Evolutionary conservation across 441 rosid genomes (phyloP), one percentile per base, ranked within the genome.

Genomic region (Syzygium syzygioides): DNA sequence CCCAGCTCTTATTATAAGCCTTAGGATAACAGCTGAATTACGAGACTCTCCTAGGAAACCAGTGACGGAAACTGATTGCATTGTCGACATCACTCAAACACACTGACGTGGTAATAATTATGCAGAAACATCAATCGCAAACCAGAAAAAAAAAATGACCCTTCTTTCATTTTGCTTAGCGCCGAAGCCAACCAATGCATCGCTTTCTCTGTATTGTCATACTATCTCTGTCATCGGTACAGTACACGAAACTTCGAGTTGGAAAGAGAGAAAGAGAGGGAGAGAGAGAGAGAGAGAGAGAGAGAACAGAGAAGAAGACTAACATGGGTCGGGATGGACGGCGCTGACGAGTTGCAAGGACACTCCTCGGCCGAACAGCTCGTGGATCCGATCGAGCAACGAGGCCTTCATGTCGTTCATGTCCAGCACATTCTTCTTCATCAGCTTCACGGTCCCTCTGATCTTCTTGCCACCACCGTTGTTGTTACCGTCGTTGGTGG

Each of bases 361-460:
- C 23, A 88, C 87, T 86, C 90, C 56, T 53, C 53, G 55, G 50
- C 90, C 85, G 37, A 55, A 55, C 87, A 88, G 30, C 90, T 88
- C 90, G n/a, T 85, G 19, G 45, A 88, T 53, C 48, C 87, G 80
- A 68, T 85, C 90, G 30, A 88, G 90, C 85, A 88, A 56, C 48
- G 90, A 88, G 45, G 90, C 90, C 84, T 54, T 88, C 83, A 88
- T 54, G 85, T 88, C 90, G 50, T 88, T 85, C 25, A 88, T 34
- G 87, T 88, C 90, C 87, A 88, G 20, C 85, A 66, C 64, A 41
- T 88, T 88, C 90, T 85, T 88, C 90, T 88, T 88, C 90, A 88
- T 88, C 87, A 88, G 64, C 87, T 80, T 85, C 85, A 85, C 90
- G 34, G 17, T 88, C 60, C 90, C 90, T 15, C 68, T 85, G 56